Conservation (phyloP, 2,329 filamentous ascomycete genomes). For the Rhynchosporium graminicola region DNA sequence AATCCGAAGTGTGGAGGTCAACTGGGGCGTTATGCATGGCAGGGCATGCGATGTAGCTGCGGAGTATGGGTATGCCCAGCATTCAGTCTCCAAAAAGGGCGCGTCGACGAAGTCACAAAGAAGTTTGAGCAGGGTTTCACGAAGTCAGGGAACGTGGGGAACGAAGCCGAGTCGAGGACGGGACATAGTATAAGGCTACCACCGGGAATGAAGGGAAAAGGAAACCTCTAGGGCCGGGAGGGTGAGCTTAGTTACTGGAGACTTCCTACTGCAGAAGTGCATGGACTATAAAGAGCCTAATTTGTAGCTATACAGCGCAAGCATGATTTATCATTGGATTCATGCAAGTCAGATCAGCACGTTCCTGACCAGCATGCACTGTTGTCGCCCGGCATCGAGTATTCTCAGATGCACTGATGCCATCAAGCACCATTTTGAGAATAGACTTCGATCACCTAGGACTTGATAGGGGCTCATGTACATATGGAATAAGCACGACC, state of each 20-base stretch:
- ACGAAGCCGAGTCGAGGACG: slow-evolving; percentile 12
- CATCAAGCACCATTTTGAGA: neutral
- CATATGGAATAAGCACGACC: slow-evolving; percentile 17
- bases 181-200: slow-evolving; percentile 55
- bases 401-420: neutral
- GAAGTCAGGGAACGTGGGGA: slow-evolving; percentile 16
- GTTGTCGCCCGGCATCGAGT: slow-evolving; percentile 16
- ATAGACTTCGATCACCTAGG: neutral
- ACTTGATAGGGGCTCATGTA: slow-evolving; percentile 16
- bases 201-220: slow-evolving; percentile 47
- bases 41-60: slow-evolving; percentile 90
- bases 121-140: slow-evolving; percentile 20
- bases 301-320: slow-evolving; percentile 4
- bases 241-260: neutral
- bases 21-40: slow-evolving; percentile 94
- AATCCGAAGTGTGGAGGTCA: slow-evolving; percentile 75
- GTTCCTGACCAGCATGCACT: slow-evolving; percentile 16
- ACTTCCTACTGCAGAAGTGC: slow-evolving; percentile 5
- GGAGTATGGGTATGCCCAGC: slow-evolving; percentile 87
- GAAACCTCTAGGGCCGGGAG: slow-evolving; percentile 25
- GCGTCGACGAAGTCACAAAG: slow-evolving; percentile 66
- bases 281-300: slow-evolving; percentile 13
- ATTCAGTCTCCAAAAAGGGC: slow-evolving; percentile 80
- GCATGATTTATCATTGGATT: slow-evolving; percentile 9
- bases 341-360: slow-evolving; percentile 19